Percentiles rank a stretch among this genome's conserved stretches.
Evolutionary conservation across 2,329 filamentous ascomycete species (phyloP).

Genomic region (Colletotrichum chlorophyti): DNA sequence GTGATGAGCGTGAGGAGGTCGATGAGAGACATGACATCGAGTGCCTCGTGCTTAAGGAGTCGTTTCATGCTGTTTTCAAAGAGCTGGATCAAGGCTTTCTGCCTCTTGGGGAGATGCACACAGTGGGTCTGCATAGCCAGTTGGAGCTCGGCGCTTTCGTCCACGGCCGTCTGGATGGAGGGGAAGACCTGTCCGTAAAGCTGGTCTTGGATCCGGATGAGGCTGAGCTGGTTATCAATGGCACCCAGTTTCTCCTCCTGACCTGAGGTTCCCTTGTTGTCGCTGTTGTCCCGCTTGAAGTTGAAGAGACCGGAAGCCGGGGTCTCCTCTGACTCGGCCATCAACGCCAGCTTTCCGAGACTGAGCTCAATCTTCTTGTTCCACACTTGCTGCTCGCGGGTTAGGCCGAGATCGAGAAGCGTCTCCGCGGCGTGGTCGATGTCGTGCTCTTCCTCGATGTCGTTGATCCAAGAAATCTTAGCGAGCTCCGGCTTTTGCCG

Average conservation of each 20-base stretch:
- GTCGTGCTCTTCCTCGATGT: conserved; percentile 78
- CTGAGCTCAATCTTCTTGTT: conserved; percentile 93
- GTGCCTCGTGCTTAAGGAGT: conserved; percentile 74
- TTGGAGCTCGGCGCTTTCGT: conserved; percentile 78
- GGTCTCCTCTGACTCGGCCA: conserved; percentile 64
- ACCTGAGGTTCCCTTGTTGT: conserved; percentile 43
- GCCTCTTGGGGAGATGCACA: conserved; percentile 59
- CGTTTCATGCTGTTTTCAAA: conserved; percentile 74
- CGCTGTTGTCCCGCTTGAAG: conserved; percentile 43
- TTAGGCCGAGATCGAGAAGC: conserved; percentile 72
- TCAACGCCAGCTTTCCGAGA: conserved; percentile 79
- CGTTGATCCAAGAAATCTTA: conserved; percentile 94
- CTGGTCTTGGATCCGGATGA: conserved; percentile 81
- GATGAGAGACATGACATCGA: conserved; percentile 71
- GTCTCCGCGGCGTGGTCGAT: conserved; percentile 76
- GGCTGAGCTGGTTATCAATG: conserved; percentile 68
- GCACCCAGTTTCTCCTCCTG: conserved; percentile 54
- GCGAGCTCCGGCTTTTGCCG: conserved; percentile 74
- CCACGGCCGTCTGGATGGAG: conserved; percentile 74
- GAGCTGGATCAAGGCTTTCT: conserved; percentile 72
- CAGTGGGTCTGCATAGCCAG: conserved; percentile 75
- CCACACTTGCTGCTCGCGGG: conserved; percentile 83
- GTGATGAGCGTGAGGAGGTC: conserved; percentile 81
- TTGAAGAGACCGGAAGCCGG: conserved; percentile 30
- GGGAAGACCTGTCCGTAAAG: conserved; percentile 76